These are phyloP conservation scores for Trichoderma sp. DNA, from an alignment of 2,329 filamentous ascomycete genomes.

Conservation along the genomic window DNA sequence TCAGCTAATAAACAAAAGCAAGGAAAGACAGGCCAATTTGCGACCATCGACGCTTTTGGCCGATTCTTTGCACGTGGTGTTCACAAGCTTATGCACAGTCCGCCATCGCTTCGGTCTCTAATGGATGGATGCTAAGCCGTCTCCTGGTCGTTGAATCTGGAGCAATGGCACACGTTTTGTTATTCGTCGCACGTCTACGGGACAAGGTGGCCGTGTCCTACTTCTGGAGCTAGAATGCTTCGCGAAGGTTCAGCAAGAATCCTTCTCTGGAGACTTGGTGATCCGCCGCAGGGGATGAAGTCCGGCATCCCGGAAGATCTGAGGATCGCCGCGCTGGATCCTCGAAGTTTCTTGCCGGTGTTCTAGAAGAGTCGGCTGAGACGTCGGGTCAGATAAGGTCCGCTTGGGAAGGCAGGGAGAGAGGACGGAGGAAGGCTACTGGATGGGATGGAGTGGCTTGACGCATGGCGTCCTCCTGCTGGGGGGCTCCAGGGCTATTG, in stretches of 20 bases:
- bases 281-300: neutral
- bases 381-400: neutral
- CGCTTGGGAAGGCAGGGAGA: neutral
- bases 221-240: constrained; percentile 4
- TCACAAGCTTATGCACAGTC: neutral
- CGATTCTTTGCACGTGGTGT: neutral
- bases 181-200: neutral
- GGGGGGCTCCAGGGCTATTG: neutral
- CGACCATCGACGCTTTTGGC: neutral
- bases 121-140: neutral
- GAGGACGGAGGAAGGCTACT: neutral
- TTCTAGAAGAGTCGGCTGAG: constrained; percentile 27
- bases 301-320: constrained; percentile 6
- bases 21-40: neutral
- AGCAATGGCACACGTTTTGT: neutral
- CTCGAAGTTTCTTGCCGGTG: constrained; percentile 22
- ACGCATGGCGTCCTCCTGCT: neutral
- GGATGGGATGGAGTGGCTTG: constrained; percentile 3
- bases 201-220: neutral
- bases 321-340: constrained; percentile 18
- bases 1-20: constrained; percentile 1
- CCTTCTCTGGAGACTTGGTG: neutral
- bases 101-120: neutral
- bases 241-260: constrained; percentile 4
- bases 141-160: neutral